Conservation (phyloP, 2,329 filamentous ascomycete species). For the Rhinocladiella similis region DNA sequence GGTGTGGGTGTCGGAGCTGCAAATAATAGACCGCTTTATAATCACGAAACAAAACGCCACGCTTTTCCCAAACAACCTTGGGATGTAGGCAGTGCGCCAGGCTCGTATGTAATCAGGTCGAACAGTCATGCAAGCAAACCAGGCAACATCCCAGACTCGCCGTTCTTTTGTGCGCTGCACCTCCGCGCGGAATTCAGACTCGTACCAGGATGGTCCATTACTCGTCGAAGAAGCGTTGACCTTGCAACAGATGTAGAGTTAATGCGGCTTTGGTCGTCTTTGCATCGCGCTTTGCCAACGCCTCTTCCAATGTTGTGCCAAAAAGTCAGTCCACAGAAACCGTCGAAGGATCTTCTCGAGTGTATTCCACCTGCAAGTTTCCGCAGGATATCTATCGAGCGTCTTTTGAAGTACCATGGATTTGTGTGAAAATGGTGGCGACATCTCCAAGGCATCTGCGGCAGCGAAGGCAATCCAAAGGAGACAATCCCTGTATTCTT, state of each 20-base stretch:
- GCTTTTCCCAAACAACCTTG: too few relatives aligned
- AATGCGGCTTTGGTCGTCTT: constrained; percentile 8
- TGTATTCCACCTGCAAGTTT: constrained; percentile 11
- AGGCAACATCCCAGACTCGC: too few relatives aligned
- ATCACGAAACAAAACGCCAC: too few relatives aligned
- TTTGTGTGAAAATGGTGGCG: constrained; percentile 5
- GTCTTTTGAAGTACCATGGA: constrained; percentile 14
- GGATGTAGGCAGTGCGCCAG: too few relatives aligned
- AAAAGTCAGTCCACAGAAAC: constrained; percentile 18
- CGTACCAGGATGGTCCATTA: too few relatives aligned
- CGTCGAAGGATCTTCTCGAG: constrained; percentile 17
- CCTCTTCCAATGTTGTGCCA: constrained; percentile 13
- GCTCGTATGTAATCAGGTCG: too few relatives aligned
- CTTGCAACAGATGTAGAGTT: background rate
- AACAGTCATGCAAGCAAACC: too few relatives aligned
- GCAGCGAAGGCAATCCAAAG: constrained; percentile 17
- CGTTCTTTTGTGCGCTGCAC: too few relatives aligned
- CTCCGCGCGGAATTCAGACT: too few relatives aligned
- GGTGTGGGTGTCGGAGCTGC: too few relatives aligned
- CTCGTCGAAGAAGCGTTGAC: too few relatives aligned
- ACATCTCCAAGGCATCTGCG: constrained; percentile 14
- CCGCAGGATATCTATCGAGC: constrained; percentile 16
- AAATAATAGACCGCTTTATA: background rate
- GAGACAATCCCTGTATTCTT: constrained; percentile 16
- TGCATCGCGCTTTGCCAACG: constrained; percentile 14